Evolutionary conservation across 2,329 filamentous ascomycete species (phyloP), one percentile per base, ranked within the genome.

Genomic region (Aspergillus neoniger): DNA sequence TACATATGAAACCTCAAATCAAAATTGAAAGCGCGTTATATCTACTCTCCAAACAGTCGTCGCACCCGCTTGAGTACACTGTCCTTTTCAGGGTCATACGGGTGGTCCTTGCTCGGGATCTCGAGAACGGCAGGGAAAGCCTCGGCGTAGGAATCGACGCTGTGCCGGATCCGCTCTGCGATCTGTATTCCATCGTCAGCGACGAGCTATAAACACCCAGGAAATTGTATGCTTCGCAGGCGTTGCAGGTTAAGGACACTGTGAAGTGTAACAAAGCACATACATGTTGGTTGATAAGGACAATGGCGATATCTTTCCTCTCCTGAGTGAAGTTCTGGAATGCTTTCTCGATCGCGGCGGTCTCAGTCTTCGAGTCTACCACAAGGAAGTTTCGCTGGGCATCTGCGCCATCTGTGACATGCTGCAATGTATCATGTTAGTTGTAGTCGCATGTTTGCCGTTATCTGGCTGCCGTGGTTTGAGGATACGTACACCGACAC

Each of bases 31-130:
- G 57, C 54, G 52, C 48, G 38, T 44, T 60, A 57, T 23, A 64
- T 54, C 63, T 70, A 83, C 70, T 83, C 87, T 67, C 87, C 87
- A 77, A 89, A 89, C 65, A 91, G 72, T 71, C 88, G 86, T 75
- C 86, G 82, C 66, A 99, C 95, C 67, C 95, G 86, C 80, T 93
- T 91, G 79, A 99, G 78, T 47, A 99, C 94, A 74, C 94, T 98
- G 77, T 99, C 95, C 83, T 99, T 99, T 80, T 99, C 95, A 0
- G 95, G 95, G 71, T 99, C 94, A 74, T 99, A 99, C 2, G 95
- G 95, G 76, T 99, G 95, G 77, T 99, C 95, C 83, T 99, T 99
- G 80, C 92, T 96, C 23, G 95, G 95, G 63, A 99, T 98, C 79
- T 99, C 95, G 60, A 99, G 87, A 57, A 99, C 85, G 21, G 92